Evolutionary conservation across 306 rosid genomes (phyloP).

Genomic region (Cyclanthera cordifolia): DNA sequence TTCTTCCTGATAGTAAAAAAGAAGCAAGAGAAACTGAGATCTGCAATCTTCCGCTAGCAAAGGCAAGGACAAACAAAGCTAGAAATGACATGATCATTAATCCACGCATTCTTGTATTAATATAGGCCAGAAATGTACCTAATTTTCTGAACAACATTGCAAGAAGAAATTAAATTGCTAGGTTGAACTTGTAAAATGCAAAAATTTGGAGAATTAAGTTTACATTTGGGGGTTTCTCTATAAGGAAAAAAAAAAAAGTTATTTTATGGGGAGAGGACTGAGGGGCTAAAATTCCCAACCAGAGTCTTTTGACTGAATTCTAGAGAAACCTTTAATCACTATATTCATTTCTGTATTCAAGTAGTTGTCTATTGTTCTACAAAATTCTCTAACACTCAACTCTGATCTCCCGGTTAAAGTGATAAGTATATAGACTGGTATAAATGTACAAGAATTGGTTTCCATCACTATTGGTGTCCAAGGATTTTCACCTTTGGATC

Average conservation of each 20-base stretch:
- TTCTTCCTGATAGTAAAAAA: neutral
- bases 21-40: too few species aligned
- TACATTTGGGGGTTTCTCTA: neutral
- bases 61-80: neutral
- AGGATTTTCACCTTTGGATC: neutral
- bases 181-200: neutral
- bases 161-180: neutral
- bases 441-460: slow-evolving; percentile 36
- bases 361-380: slow-evolving; percentile 1
- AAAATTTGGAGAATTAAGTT: neutral
- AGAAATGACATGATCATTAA: neutral
- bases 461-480: neutral
- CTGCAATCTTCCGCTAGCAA: neutral
- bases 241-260: neutral
- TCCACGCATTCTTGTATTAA: neutral
- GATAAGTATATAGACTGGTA: slow-evolving; percentile 11
- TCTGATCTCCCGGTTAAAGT: slow-evolving; percentile 3
- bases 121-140: neutral
- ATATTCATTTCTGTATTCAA: slow-evolving; percentile 9
- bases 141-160: neutral
- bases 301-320: neutral
- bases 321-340: neutral
- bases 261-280: neutral
- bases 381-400: slow-evolving; percentile 1
- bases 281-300: neutral